phyloP scores from a whole-genome alignment of 2,329 filamentous ascomycete genomes.

The Arthroderma uncinatum region DNA sequence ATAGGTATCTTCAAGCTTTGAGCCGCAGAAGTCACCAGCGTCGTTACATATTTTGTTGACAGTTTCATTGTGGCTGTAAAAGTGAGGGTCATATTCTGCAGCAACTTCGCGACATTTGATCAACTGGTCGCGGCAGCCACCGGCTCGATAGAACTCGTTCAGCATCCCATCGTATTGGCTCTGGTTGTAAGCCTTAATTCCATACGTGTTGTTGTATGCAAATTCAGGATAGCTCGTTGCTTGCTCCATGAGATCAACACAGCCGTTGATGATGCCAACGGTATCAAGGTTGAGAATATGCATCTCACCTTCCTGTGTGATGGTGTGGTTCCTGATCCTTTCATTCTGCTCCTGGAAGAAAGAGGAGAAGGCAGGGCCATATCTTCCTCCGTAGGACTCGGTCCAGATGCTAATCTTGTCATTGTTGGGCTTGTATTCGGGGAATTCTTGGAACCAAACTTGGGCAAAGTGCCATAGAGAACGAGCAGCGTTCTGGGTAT shows the following conservation, averaged over 20 bases:
- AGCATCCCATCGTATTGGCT: constrained; percentile 7
- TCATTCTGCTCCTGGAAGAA: constrained; percentile 35
- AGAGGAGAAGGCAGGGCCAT: constrained; percentile 32
- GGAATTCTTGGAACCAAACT: constrained; percentile 53
- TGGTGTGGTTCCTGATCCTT: constrained; percentile 26
- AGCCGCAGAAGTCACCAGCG: constrained; percentile 37
- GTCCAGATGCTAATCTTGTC: constrained; percentile 39
- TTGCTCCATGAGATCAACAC: constrained; percentile 55
- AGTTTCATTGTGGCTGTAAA: constrained; percentile 35
- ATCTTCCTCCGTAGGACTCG: constrained; percentile 37
- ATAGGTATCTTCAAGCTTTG: constrained; percentile 36
- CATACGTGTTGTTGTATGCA: constrained; percentile 45
- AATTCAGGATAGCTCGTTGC: constrained; percentile 30
- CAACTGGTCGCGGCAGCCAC: constrained; percentile 46
- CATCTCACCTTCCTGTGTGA: constrained; percentile 16
- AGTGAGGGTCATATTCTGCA: constrained; percentile 39
- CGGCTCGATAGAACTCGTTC: constrained; percentile 27
- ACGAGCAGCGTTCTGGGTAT: constrained; percentile 43
- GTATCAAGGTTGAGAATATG: constrained; percentile 12
- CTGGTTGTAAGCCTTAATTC: constrained; percentile 42
- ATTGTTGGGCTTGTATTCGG: constrained; percentile 49
- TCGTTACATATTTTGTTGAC: constrained; percentile 37
- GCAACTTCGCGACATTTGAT: constrained; percentile 41
- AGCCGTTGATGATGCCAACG: constrained; percentile 39
- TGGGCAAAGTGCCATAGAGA: constrained; percentile 51